Evolutionary conservation across 352 stramenopile genomes (phyloP), one percentile per base, ranked within the genome.

Genomic region (Pythium chondricola): DNA sequence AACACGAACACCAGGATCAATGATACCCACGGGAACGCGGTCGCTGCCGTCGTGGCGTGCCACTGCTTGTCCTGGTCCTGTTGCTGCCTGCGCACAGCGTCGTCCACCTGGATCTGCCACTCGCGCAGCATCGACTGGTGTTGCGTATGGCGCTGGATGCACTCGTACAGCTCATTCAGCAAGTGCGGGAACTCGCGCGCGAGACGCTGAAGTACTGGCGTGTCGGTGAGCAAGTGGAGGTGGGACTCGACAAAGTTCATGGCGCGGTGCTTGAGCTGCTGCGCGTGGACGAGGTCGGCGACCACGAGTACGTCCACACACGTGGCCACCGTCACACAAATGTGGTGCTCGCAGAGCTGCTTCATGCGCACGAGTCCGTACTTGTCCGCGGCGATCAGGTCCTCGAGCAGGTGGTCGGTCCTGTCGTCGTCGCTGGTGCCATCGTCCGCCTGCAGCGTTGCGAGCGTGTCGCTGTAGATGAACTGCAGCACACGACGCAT

Each of bases 351-450:
- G 27, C 65, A 82, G 2, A 85, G 48, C 11, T 70, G 67, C 62
- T 88, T 89, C 58, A 88, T 75, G 10, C 75, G 71, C n/a, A 65
- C 61, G 20, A 92, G 64, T 16, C 74, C 71, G 46, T 83, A 89
- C 51, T 83, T 85, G 57, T 92, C 69, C 1, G 77, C 77, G 0
- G 71, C 71, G n/a, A 85, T 59, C 8, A 92, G 56, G 21, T 87
- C 75, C 48, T 92, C 73, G n/a, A 92, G 58, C 7, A 89, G 29
- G n/a, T 71, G 51, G 20, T 81, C 67, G 0, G 48, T 59, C 3
- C 17, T 45, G 4, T 67, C 59, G 10, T 50, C 55, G 6, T 61
- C 37, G 31, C n/a, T 16, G 24, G 6, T 4, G 3, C 5, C 17
- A 20, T 32, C 5, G 4, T 27, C 48, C 4, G 4, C 39, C 6